Evolutionary conservation across 2,329 filamentous ascomycete genomes (phyloP).

Genomic region (Colletotrichum simmondsii): DNA sequence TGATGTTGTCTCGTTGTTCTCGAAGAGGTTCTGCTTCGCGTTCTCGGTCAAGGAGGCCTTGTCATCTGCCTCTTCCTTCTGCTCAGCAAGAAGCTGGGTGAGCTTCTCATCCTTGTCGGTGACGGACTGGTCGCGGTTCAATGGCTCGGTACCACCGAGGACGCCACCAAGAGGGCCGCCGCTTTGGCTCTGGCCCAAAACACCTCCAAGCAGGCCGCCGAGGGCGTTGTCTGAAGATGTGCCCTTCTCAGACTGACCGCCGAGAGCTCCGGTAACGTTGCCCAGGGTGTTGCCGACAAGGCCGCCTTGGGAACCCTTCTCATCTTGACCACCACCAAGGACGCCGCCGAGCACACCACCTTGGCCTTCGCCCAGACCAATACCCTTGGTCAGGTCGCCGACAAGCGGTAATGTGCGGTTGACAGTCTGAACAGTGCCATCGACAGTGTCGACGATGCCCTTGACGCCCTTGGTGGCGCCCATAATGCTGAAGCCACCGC

Average conservation of each 20-base stretch:
- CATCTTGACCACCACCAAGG: neutral
- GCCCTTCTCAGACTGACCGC: constrained; percentile 10
- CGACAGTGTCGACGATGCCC: constrained; percentile 35
- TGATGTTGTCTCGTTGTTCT: constrained; percentile 31
- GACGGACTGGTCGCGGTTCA: constrained; percentile 25
- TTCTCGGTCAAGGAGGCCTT: constrained; percentile 27
- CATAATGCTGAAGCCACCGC: constrained; percentile 42
- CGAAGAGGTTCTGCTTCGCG: constrained; percentile 35
- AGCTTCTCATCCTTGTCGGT: constrained; percentile 34
- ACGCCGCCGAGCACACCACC: constrained; percentile 32
- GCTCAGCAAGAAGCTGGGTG: constrained; percentile 26
- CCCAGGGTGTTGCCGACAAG: constrained; percentile 3
- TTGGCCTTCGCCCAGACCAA: constrained; percentile 33
- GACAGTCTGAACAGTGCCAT: constrained; percentile 40
- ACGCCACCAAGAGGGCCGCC: constrained; percentile 22
- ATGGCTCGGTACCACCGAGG: constrained; percentile 20
- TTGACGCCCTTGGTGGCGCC: constrained; percentile 42
- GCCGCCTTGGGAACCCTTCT: constrained; percentile 7
- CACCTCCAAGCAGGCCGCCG: constrained; percentile 7
- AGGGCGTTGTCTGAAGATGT: constrained; percentile 10
- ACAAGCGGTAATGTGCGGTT: constrained; percentile 35
- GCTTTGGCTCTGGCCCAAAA: constrained; percentile 20
- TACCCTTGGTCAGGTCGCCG: constrained; percentile 34
- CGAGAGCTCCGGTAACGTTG: constrained; percentile 1
- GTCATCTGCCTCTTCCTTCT: constrained; percentile 24